Conservation (phyloP, 2,329 filamentous ascomycete species). For the Pyrenochaeta sp. region DNA sequence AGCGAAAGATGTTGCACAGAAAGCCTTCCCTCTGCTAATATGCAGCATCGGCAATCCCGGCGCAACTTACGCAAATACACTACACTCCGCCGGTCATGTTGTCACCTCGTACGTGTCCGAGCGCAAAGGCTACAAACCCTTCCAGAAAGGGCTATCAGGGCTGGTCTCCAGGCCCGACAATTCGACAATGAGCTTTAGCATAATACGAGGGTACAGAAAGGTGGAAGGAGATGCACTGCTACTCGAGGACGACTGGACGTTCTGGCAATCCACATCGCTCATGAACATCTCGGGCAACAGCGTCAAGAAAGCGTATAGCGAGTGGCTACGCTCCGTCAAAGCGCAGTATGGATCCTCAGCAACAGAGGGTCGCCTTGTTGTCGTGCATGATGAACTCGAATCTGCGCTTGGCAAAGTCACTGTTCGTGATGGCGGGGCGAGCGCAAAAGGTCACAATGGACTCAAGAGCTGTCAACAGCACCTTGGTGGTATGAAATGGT, state of each 20-base stretch:
- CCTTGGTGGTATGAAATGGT: slow-evolving; percentile 51
- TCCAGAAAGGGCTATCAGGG: slow-evolving; percentile 39
- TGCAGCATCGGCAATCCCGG: slow-evolving; percentile 86
- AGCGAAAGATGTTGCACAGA: slow-evolving; percentile 25
- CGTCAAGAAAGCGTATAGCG: slow-evolving; percentile 71
- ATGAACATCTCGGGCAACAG: slow-evolving; percentile 89
- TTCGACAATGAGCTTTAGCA: slow-evolving; percentile 52
- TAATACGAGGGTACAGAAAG: slow-evolving; percentile 51
- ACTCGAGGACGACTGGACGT: slow-evolving; percentile 60
- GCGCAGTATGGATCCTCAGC: slow-evolving; percentile 12
- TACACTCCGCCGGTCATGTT: slow-evolving; percentile 88
- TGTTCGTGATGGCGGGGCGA: slow-evolving; percentile 66
- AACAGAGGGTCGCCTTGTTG: slow-evolving; percentile 66
- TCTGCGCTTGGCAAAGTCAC: slow-evolving; percentile 72
- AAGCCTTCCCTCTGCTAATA: slow-evolving; percentile 69
- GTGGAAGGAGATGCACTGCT: slow-evolving; percentile 8
- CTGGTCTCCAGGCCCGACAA: slow-evolving; percentile 38
- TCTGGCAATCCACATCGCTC: slow-evolving; percentile 76
- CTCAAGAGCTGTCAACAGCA: slow-evolving; percentile 52
- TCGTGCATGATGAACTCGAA: slow-evolving; percentile 92
- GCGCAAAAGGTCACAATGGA: slow-evolving; percentile 56
- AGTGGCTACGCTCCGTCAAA: slow-evolving; percentile 48
- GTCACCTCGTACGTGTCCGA: slow-evolving; percentile 63
- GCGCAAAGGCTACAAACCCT: slow-evolving; percentile 41
- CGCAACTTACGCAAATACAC: slow-evolving; percentile 73